Evolutionary conservation across 2,329 filamentous ascomycete species (phyloP), one percentile per base, ranked within the genome.

Genomic region (Penicillium digitatum): DNA sequence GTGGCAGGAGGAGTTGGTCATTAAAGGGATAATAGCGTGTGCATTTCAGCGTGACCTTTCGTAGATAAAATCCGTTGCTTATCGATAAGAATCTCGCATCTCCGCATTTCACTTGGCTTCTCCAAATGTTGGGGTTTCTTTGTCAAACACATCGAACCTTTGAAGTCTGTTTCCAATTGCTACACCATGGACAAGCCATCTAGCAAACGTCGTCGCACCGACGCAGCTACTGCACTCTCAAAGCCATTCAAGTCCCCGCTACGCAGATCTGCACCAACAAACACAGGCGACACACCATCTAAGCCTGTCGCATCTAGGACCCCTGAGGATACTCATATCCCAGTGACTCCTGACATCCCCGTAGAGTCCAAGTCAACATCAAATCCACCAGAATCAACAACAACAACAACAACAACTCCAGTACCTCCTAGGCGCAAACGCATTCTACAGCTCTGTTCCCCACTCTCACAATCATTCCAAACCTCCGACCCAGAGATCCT

Each of bases 241-340:
- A 87, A 86, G 67, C 87, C 87, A 0, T 90, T 90, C 75, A 85
- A 86, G 61, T 89, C 87, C 43, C 87, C 87, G 14, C 80, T 87
- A 57, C 82, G 80, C 61, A 79, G 76, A 35, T 75, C 77, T 14
- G 38, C 46, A 20, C 45, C 66, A 14, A 45, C 31, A 34, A 40
- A 8, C 22, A 52, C 55, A 10, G 52, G 58, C 34, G 27, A 57
- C 61, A 44, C 46, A 18, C 56, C 45, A 31, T 44, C 54, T 55
- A 40, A 59, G 38, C 29, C 54, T 50, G 35, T 44, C 16, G 10
- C 39, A 27, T 37, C n/a, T 42, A 37, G 9, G 34, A 44, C 34
- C 5, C 16, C 37, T n/a, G 44, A 44, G 16, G 29, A 53, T 34
- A 29, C 40, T 18, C n/a, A 46, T 40, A 8, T 53, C 16, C 7